phyloP scores from a whole-genome alignment of 768 basidiomycete species.

The Rickenella mellea region DNA sequence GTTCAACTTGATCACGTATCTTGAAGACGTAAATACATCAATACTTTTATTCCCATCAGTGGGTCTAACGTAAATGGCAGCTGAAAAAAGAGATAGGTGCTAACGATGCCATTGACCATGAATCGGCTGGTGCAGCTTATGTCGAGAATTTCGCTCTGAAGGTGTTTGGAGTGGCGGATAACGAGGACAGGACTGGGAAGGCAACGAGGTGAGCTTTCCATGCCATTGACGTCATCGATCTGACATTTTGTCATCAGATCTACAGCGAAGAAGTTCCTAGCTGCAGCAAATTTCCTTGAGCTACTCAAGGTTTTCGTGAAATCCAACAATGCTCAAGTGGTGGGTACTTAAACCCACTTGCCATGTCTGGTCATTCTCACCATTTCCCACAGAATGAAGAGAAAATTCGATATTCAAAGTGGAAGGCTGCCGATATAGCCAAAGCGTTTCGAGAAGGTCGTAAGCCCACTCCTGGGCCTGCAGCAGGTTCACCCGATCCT shows the following conservation, averaged over 20 bases:
- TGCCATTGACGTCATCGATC: neutral
- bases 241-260: constrained; percentile 32
- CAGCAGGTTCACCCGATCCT: constrained; percentile 28
- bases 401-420: constrained; percentile 90
- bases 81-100: constrained; percentile 69
- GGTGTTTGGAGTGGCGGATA: constrained; percentile 84
- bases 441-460: constrained; percentile 94
- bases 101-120: constrained; percentile 75
- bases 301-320: constrained; percentile 70
- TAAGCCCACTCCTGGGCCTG: constrained; percentile 71
- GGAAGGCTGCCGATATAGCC: constrained; percentile 94
- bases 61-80: constrained; percentile 13
- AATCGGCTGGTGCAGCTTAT: constrained; percentile 76
- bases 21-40: constrained; percentile 39
- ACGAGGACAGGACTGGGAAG: constrained; percentile 74
- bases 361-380: neutral
- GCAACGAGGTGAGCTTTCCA: constrained; percentile 54
- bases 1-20: constrained; percentile 58
- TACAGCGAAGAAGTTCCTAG: constrained; percentile 92
- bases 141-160: constrained; percentile 92
- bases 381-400: constrained; percentile 54
- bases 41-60: constrained; percentile 15
- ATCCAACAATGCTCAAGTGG: constrained; percentile 45
- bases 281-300: constrained; percentile 92
- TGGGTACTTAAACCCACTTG: constrained; percentile 19